These are phyloP conservation scores for Aspergillus ochraceus DNA, from an alignment of 2,329 filamentous ascomycete species.

Conservation along the genomic window DNA sequence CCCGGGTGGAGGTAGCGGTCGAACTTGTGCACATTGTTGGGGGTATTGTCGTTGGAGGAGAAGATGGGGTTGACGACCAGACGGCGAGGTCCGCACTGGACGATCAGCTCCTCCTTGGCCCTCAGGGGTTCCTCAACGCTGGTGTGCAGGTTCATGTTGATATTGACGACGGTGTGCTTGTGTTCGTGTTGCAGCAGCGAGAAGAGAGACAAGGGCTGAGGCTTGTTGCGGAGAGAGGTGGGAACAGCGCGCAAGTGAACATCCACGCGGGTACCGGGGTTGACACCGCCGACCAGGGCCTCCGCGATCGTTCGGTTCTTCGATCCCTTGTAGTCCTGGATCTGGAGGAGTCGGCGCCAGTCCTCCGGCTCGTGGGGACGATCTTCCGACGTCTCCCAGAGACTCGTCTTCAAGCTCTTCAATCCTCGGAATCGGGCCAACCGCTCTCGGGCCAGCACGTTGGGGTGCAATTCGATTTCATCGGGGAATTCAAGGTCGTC, in stretches of 20 bases:
- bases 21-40: constrained; percentile 97
- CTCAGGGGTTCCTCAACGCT: constrained; percentile 75
- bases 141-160: constrained; percentile 81
- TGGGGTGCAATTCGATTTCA: constrained; percentile 89
- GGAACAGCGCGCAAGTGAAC: constrained; percentile 69
- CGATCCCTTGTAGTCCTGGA: constrained; percentile 86
- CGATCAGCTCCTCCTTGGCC: constrained; percentile 86
- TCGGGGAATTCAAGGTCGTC: constrained; percentile 96
- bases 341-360: constrained; percentile 80
- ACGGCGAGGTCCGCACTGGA: constrained; percentile 86
- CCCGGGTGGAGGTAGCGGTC: constrained; percentile 89
- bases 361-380: constrained; percentile 82
- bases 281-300: constrained; percentile 82
- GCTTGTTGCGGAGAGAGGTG: constrained; percentile 50
- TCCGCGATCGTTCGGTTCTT: constrained; percentile 76
- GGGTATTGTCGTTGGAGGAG: constrained; percentile 83
- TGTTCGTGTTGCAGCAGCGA: constrained; percentile 92
- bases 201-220: constrained; percentile 71
- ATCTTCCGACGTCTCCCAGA: constrained; percentile 89
- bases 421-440: constrained; percentile 84
- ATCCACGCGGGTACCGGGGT: constrained; percentile 77
- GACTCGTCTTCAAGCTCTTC: constrained; percentile 84
- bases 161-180: constrained; percentile 87
- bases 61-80: constrained; percentile 88
- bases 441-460: constrained; percentile 81